Conservation (phyloP, 805 yeast genomes). For the Zygoascus biomembranicola region DNA sequence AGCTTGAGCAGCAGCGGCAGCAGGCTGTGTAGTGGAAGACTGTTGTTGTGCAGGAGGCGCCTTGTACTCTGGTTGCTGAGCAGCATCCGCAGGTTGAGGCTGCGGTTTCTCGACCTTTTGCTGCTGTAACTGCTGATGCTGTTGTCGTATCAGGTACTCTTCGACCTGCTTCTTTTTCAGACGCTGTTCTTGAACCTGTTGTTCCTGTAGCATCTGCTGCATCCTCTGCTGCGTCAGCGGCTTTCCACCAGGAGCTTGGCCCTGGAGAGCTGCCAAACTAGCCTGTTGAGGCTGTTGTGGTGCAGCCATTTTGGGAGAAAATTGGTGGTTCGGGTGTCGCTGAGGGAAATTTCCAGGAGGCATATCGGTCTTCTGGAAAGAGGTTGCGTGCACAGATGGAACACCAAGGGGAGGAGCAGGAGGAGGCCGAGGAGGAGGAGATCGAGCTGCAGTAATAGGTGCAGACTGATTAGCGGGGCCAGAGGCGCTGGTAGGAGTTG, state of each 20-base stretch:
- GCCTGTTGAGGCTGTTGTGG: conserved; percentile 12
- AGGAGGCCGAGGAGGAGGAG: conserved; percentile 33
- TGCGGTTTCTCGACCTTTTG: conserved; percentile 14
- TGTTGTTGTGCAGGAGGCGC: conserved; percentile 14
- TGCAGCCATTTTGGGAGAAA: conserved; percentile 3
- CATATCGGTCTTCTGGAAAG: conserved; percentile 14
- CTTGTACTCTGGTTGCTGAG: conserved; percentile 8
- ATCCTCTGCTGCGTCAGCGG: conserved; percentile 28
- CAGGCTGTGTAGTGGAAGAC: conserved; percentile 13
- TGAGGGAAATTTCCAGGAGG: conserved; percentile 18
- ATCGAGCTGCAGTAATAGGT: conserved; percentile 3
- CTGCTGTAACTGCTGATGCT: conserved; percentile 16
- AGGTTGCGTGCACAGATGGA: conserved; percentile 22
- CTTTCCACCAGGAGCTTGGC: conserved; percentile 3
- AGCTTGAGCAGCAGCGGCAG: conserved; percentile 7
- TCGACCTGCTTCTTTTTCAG: conserved; percentile 5
- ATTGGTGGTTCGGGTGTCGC: not conserved
- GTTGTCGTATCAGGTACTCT: conserved; percentile 26
- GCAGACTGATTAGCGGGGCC: not conserved
- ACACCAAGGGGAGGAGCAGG: conserved; percentile 38
- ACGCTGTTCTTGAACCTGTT: conserved; percentile 29
- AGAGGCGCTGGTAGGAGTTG: conserved; percentile 1
- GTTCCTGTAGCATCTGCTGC: conserved; percentile 25
- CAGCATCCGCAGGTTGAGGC: conserved; percentile 1
- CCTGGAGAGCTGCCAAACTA: conserved; percentile 7